These are phyloP conservation scores for Fusarium austroafricanum DNA, from an alignment of 2,329 filamentous ascomycete genomes.

Conservation along the genomic window DNA sequence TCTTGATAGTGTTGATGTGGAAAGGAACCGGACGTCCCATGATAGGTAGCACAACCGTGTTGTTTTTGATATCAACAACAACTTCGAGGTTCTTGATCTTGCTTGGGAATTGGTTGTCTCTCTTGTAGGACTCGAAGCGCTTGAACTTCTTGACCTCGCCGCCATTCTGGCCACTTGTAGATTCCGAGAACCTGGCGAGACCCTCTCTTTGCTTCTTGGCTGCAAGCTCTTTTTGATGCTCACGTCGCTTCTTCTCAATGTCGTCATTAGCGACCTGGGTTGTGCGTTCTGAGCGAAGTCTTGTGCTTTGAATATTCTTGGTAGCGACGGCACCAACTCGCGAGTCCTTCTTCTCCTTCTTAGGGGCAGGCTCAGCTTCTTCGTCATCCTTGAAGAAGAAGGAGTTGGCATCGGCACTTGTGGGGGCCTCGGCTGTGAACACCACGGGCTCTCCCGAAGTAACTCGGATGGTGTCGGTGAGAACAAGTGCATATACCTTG, in stretches of 20 bases:
- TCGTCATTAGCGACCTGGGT: slow-evolving; percentile 86
- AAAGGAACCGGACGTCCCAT: slow-evolving; percentile 98
- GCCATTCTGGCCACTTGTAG: slow-evolving; percentile 85
- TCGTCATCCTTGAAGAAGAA: slow-evolving; percentile 99
- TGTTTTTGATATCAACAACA: slow-evolving; percentile 89
- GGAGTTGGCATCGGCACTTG: slow-evolving; percentile 91
- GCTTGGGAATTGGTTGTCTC: slow-evolving; percentile 90
- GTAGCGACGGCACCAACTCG: slow-evolving; percentile 88
- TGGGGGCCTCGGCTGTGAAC: slow-evolving; percentile 93
- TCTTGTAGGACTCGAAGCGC: slow-evolving; percentile 98
- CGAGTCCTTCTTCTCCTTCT: slow-evolving; percentile 87
- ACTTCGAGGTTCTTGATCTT: slow-evolving; percentile 88
- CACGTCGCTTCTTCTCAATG: slow-evolving; percentile 84
- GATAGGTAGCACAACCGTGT: slow-evolving; percentile 91
- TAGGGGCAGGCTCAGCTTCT: slow-evolving; percentile 85
- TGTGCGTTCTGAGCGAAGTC: slow-evolving; percentile 89
- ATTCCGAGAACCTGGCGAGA: slow-evolving; percentile 84
- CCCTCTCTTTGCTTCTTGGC: slow-evolving; percentile 91
- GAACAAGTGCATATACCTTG: slow-evolving; percentile 86
- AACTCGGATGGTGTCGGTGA: slow-evolving; percentile 94
- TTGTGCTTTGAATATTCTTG: slow-evolving; percentile 94
- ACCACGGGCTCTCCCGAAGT: slow-evolving; percentile 81
- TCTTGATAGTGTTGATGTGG: slow-evolving; percentile 98
- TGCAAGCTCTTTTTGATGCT: slow-evolving; percentile 91
- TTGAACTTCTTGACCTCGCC: slow-evolving; percentile 98